Base-by-base conservation (phyloP, 768 basidiomycete species). In the Fistulinella prunicolor region DNA sequence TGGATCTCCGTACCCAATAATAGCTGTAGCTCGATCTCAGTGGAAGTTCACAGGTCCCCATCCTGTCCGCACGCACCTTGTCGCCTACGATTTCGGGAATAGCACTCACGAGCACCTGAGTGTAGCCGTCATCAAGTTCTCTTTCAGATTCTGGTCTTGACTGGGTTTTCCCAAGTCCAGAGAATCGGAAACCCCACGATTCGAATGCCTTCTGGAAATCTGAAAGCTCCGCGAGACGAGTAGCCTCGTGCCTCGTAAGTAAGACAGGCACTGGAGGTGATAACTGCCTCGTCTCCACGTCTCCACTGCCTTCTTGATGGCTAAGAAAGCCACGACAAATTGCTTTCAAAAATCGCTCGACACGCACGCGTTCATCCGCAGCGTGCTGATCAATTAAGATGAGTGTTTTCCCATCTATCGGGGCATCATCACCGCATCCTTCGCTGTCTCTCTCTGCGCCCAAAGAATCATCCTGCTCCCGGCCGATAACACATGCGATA, bases 321-420 rank as follows among this genome's bases (percentile, higher is more conserved):
- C 45, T 49, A 51, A 84, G 75, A 64, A 80, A 92, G 13, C 83
- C 84, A 39, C 74, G 63, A 67, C 90, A 93, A n/a, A 93, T 62
- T 39, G 82, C 80, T 53, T 74, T 76, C 56, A 95, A 74, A 64
- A 90, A 87, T 22, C 72, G 69, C 69, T 99, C 96, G 49, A 98
- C 90, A 19, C 94, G 83, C 38, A 97, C 73, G 19, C 96, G 83
- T 68, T 99, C 96, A 62, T 96, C 92, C n/a, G 94, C 95, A 12
- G 96, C 96, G 64, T 99, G 96, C 66, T 99, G 96, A 71, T 99
- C 96, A 39, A 99, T 76, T 43, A 98, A 75, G 26, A 95, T 73
- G 24, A 98, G 76, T 2, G 69, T 62, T 45, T 55, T 56, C 38
- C 48, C 53, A 34, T 35, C 55, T 23, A 64, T 54, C 39, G 55